Base-by-base conservation (phyloP, 2,329 filamentous ascomycete species). In the Cyclaneusma minus region DNA sequence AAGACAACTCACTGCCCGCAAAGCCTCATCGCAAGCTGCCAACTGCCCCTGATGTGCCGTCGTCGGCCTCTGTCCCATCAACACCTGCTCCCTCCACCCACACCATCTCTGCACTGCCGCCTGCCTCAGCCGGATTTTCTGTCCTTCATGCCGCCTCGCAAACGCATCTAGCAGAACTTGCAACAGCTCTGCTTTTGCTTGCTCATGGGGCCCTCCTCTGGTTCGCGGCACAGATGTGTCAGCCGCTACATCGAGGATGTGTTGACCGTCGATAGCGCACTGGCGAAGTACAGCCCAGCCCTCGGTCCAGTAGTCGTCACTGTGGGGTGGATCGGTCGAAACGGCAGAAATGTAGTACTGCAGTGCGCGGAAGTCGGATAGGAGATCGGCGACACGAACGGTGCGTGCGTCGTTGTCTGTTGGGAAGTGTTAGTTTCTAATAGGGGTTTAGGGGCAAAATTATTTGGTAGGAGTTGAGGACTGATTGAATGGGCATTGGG, bases 51-150 rank as follows among this genome's bases (percentile, higher is more conserved):
- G 53, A 32, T 60, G 57, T 24, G 55, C 50, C 22, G 55, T 49
- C 32, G 50, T 54, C 24, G 66, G 61, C 39, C 56, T 52, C 19
- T 55, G 50, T 24, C 64, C 64, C 40, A 61, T 56, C 21, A 75
- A 51, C 29, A 72, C 53, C 21, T 54, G 47, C 19, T 62, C 57
- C 31, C 69, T 57, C 43, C 56, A 59, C 32, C 61, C 54, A 31
- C 73, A 46, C 68, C 70, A 75, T 38, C 60, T 51, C 46, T 69
- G 64, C 18, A 65, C 68, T 15, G 67, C 68, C 14, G 53, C 55
- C 43, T 75, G 70, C 17, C 68, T 60, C 31, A 69, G 53, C 37
- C 66, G 70, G 37, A 75, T 75, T 53, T 73, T 75, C 37, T 71
- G 68, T 15, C 54, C 68, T 40, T 73, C 65, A 46, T 75, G 70